Base-by-base conservation (phyloP, 768 basidiomycete genomes). In the Lactarius hengduanensis region DNA sequence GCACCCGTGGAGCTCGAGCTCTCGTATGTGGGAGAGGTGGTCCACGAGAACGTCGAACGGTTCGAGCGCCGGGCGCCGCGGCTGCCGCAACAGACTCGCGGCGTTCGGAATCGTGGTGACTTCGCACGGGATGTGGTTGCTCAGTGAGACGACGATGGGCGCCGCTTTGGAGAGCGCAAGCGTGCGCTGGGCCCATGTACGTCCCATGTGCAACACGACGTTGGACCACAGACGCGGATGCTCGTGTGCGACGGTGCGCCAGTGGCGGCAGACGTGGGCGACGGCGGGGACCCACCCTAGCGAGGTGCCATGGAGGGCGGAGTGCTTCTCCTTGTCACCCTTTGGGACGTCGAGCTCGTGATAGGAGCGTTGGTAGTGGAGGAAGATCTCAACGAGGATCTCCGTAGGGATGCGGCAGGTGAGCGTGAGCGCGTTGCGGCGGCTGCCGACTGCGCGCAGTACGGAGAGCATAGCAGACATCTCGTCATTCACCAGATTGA, bases 321-420 rank as follows among this genome's bases (percentile, higher is more conserved):
- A 50, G 1, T 50, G 57, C 26, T 15, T n/a, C 13, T 30, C 2
- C 4, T 18, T 26, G 20, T 56, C 18, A 7, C n/a, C 61, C 0
- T 56, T 58, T 2, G n/a, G 43, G 40, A 59, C 20, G 40, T 30
- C 59, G 4, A 57, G 1, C 0, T 16, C 22, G 15, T 30, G 6
- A 11, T 41, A 62, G 34, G 47, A 11, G 3, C 36, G 58, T 15
- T 67, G 62, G 58, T 67, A 67, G 41, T 59, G 34, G 58, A 67
- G 66, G 58, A 67, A 63, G 40, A 67, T 67, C 36, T 63, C 57
- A 20, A 40, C 57, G 30, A 67, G 57, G 53, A 67, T 67, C 43
- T 67, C 62, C 1, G 66, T 59, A 9, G 66, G 66, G 40, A 67
- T 63, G 62, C 62, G 62, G 11, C 62, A 63, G 50, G 66, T 63